Percentiles rank a stretch among this genome's conserved stretches.
These are phyloP conservation scores for Ophiostoma ips DNA, from an alignment of 2,329 filamentous ascomycete species.

Conservation along the genomic window DNA sequence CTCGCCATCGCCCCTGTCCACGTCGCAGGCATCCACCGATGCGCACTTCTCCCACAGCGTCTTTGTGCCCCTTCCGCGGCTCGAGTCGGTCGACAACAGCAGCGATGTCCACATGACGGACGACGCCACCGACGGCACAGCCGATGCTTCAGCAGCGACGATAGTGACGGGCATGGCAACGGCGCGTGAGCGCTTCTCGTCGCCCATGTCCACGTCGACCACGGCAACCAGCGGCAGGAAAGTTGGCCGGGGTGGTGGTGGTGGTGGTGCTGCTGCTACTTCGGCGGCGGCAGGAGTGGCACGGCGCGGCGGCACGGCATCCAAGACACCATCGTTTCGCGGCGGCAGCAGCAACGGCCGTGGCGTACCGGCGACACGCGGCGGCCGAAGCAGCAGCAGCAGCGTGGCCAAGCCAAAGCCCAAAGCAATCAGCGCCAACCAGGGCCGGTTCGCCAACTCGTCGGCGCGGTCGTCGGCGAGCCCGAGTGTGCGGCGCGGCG, in stretches of 20 bases:
- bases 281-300: not conserved
- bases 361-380: not conserved
- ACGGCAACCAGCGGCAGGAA: not conserved
- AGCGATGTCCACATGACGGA: slow-evolving; percentile 12
- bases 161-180: too few relatives aligned
- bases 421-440: not conserved
- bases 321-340: not conserved
- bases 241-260: not conserved
- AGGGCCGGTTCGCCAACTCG: not conserved
- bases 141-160: not conserved
- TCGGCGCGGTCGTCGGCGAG: slow-evolving; percentile 1
- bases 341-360: not conserved
- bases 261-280: too few relatives aligned
- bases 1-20: slow-evolving; percentile 5
- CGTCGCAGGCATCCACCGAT: not conserved
- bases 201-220: slow-evolving; percentile 3
- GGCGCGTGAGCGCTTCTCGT: slow-evolving; percentile 3
- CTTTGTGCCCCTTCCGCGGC: not conserved
- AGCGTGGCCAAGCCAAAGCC: not conserved
- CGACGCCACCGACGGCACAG: slow-evolving; percentile 7
- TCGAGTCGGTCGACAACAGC: slow-evolving; percentile 1
- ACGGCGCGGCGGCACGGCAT: not conserved
- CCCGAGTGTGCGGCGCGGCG: slow-evolving; percentile 6
- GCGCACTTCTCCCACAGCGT: slow-evolving; percentile 1
- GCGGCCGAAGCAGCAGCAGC: not conserved